phyloP scores from a whole-genome alignment of 768 basidiomycete genomes.

The Lentinula sp. region DNA sequence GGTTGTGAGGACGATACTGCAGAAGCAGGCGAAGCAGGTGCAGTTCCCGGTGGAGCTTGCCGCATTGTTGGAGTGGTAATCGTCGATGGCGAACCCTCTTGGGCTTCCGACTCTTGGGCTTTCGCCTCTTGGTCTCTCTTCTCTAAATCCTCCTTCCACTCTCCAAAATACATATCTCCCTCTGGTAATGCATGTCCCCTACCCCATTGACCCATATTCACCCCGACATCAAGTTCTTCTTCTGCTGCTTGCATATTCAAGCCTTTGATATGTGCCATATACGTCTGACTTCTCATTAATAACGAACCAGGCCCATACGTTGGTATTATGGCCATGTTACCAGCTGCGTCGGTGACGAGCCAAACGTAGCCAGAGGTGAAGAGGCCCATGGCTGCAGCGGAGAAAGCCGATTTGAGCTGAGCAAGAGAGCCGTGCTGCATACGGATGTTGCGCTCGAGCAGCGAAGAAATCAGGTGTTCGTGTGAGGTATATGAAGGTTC shows the following conservation, averaged over 20 bases:
- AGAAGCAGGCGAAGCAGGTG: slow-evolving; percentile 37
- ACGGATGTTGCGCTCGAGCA: slow-evolving; percentile 29
- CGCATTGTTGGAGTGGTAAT: slow-evolving; percentile 15
- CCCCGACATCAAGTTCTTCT: not conserved
- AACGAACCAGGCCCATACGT: slow-evolving; percentile 89
- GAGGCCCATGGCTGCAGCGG: slow-evolving; percentile 73
- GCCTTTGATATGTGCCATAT: slow-evolving; percentile 22
- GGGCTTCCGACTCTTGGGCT: too few species aligned
- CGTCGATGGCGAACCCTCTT: not conserved
- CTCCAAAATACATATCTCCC: slow-evolving; percentile 1
- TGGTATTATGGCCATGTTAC: slow-evolving; percentile 65
- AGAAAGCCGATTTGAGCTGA: slow-evolving; percentile 69
- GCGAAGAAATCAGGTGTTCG: slow-evolving; percentile 28
- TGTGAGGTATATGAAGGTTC: slow-evolving; percentile 25
- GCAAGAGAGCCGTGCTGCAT: slow-evolving; percentile 56
- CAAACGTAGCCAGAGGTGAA: slow-evolving; percentile 79
- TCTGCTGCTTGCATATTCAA: too few species aligned
- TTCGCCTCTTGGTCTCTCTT: not conserved
- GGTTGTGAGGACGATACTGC: slow-evolving; percentile 24
- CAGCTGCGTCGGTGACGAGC: slow-evolving; percentile 69
- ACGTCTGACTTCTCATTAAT: slow-evolving; percentile 58
- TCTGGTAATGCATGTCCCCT: slow-evolving; percentile 2
- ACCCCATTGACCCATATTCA: not conserved
- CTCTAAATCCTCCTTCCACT: slow-evolving; percentile 3
- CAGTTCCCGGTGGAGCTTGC: slow-evolving; percentile 20